Conservation (phyloP, 192 early-diverging fungal genomes). For the Coemansia sp. region DNA sequence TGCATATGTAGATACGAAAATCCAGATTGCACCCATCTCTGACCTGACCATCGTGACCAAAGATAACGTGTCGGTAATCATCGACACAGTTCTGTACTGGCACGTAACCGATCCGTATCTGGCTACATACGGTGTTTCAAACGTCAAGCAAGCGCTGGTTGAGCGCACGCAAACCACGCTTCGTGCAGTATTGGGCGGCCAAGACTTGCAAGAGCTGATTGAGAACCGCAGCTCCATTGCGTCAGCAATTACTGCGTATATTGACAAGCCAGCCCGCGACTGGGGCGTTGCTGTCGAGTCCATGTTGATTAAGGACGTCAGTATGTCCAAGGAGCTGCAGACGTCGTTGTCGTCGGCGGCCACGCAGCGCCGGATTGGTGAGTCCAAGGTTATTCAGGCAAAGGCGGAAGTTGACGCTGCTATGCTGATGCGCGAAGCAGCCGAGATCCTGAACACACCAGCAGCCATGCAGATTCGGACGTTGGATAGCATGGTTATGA, state of each 20-base stretch:
- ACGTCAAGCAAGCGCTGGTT: slow-evolving; percentile 72
- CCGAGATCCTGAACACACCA: slow-evolving; percentile 85
- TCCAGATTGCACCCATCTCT: slow-evolving; percentile 66
- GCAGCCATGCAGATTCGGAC: slow-evolving; percentile 88
- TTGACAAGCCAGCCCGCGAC: slow-evolving; percentile 69
- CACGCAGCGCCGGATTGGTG: slow-evolving; percentile 82
- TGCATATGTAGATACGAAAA: slow-evolving; percentile 58
- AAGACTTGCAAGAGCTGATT: slow-evolving; percentile 82
- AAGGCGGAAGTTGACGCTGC: slow-evolving; percentile 83
- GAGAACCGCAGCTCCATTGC: slow-evolving; percentile 89
- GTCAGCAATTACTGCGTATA: slow-evolving; percentile 79
- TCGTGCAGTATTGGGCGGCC: slow-evolving; percentile 78
- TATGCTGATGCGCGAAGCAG: slow-evolving; percentile 89
- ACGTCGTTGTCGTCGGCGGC: slow-evolving; percentile 85
- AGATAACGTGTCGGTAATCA: slow-evolving; percentile 83
- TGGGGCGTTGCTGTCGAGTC: slow-evolving; percentile 83
- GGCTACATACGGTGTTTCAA: slow-evolving; percentile 76
- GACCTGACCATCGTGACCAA: slow-evolving; percentile 81
- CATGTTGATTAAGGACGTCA: slow-evolving; percentile 86
- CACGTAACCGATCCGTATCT: slow-evolving; percentile 76
- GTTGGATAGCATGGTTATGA: slow-evolving; percentile 76
- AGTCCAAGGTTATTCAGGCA: slow-evolving; percentile 89
- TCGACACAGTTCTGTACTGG: slow-evolving; percentile 90
- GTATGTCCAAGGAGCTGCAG: slow-evolving; percentile 73
- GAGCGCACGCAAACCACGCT: slow-evolving; percentile 92